Evolutionary conservation across 2,329 filamentous ascomycete genomes (phyloP).

Genomic region (Pezicula neosporulosa): DNA sequence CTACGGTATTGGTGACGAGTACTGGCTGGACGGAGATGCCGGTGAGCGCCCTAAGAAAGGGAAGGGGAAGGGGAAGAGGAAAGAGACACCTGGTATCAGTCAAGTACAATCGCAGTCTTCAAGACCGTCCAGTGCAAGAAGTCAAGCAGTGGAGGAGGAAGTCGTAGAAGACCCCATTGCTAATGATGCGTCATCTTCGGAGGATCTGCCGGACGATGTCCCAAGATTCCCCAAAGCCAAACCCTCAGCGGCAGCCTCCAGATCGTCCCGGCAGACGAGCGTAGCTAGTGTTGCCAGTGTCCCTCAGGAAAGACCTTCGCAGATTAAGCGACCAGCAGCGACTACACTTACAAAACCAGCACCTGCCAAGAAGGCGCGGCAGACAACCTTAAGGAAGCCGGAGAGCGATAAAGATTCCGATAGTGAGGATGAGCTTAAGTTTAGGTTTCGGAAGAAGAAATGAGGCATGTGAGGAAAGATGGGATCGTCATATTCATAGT

Average conservation of each 20-base stretch:
- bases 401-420: slow-evolving; percentile 20
- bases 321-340: slow-evolving; percentile 20
- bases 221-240: no score
- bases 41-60: slow-evolving; percentile 22
- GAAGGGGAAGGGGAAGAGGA: slow-evolving; percentile 26
- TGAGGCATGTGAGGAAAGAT: slow-evolving; percentile 4
- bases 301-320: not conserved
- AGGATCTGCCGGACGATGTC: no score
- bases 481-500: slow-evolving; percentile 16
- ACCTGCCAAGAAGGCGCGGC: slow-evolving; percentile 22
- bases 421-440: slow-evolving; percentile 26
- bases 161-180: not conserved
- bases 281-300: slow-evolving; percentile 1
- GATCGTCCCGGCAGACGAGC: slow-evolving; percentile 3
- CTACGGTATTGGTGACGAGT: slow-evolving; percentile 55
- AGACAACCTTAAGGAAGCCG: slow-evolving; percentile 5
- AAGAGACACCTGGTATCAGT: slow-evolving; percentile 8
- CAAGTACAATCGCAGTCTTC: slow-evolving; percentile 5
- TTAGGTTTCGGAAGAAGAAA: slow-evolving; percentile 22
- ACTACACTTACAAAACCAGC: slow-evolving; percentile 14
- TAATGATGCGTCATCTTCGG: no score
- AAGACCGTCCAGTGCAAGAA: not conserved
- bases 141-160: slow-evolving; percentile 4
- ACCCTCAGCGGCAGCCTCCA: no score
- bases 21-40: slow-evolving; percentile 42